phyloP scores from a whole-genome alignment of 768 basidiomycete species.

The Phanerochaete sordida region DNA sequence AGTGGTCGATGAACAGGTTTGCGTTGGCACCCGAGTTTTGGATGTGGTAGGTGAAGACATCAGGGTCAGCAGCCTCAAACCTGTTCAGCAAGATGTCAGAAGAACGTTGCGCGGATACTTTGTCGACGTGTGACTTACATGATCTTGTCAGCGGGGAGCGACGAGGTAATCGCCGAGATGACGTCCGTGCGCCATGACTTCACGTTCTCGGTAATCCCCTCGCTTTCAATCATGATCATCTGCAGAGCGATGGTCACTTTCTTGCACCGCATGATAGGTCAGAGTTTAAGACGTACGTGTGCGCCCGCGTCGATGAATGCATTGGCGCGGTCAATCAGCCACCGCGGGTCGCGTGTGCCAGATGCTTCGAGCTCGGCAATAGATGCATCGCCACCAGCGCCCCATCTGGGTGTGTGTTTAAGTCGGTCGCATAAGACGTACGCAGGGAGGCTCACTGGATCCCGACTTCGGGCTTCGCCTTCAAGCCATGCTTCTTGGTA shows the following conservation, averaged over 20 bases:
- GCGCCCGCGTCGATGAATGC: constrained; percentile 39
- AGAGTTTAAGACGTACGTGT: constrained; percentile 13
- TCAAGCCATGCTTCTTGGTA: constrained; percentile 35
- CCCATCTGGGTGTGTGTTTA: constrained; percentile 24
- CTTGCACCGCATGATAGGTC: neutral
- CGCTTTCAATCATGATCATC: constrained; percentile 46
- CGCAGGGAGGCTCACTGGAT: constrained; percentile 26
- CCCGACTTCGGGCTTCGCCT: constrained; percentile 43
- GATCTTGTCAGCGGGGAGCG: constrained; percentile 38
- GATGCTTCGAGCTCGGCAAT: constrained; percentile 36
- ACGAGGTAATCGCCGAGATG: constrained; percentile 37
- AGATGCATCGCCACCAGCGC: constrained; percentile 41
- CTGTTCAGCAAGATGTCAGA: constrained; percentile 2
- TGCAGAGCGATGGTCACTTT: constrained; percentile 11
- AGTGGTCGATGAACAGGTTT: constrained; percentile 43
- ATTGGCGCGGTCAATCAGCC: constrained; percentile 38
- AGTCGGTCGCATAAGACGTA: neutral
- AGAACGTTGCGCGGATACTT: neutral
- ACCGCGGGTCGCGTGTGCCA: constrained; percentile 37
- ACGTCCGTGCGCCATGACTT: constrained; percentile 38
- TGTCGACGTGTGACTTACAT: constrained; percentile 26
- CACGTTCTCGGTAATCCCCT: constrained; percentile 46
- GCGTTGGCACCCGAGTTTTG: constrained; percentile 40
- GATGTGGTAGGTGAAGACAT: constrained; percentile 42
- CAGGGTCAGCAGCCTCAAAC: constrained; percentile 44